A percentile compares a stretch with the other conserved stretches of the same genome.
phyloP scores from a whole-genome alignment of 306 rosid species.

The Castanopsis chinensis region DNA sequence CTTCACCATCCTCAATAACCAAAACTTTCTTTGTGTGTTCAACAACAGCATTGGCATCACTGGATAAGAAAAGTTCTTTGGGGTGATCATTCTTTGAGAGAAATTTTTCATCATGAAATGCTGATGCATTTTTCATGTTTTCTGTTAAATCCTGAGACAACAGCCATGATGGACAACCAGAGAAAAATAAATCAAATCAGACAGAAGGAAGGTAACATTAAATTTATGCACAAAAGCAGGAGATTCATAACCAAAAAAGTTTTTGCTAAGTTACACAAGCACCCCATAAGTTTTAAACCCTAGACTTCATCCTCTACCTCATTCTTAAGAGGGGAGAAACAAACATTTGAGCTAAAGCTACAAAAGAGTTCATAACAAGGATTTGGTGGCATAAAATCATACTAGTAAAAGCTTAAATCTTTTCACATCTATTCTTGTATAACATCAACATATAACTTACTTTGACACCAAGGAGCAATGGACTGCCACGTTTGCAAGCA shows the following conservation, averaged over 20 bases:
- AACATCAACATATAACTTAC: slow-evolving; percentile 42
- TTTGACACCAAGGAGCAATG: slow-evolving; percentile 88
- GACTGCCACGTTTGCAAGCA: slow-evolving; percentile 99
- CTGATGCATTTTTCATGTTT: slow-evolving; percentile 57
- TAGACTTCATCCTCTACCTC: no score
- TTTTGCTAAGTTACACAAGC: no score
- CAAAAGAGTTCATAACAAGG: neutral
- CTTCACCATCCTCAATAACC: slow-evolving; percentile 97
- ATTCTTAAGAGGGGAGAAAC: no score
- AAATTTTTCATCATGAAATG: slow-evolving; percentile 77
- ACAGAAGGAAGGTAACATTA: neutral
- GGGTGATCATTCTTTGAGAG: slow-evolving; percentile 74
- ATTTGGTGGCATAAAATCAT: neutral
- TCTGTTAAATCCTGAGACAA: slow-evolving; percentile 67
- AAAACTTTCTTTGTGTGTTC: slow-evolving; percentile 93
- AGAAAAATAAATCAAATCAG: neutral
- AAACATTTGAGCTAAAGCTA: neutral
- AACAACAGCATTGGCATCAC: slow-evolving; percentile 93
- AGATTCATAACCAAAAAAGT: neutral
- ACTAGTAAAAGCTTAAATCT: neutral
- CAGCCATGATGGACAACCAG: neutral
- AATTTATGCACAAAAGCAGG: neutral
- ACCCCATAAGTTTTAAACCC: no score
- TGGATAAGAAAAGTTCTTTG: slow-evolving; percentile 88
- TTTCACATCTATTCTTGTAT: neutral